Evolutionary conservation across 2,329 filamentous ascomycete species (phyloP).

Genomic region (Colletotrichum sp.): DNA sequence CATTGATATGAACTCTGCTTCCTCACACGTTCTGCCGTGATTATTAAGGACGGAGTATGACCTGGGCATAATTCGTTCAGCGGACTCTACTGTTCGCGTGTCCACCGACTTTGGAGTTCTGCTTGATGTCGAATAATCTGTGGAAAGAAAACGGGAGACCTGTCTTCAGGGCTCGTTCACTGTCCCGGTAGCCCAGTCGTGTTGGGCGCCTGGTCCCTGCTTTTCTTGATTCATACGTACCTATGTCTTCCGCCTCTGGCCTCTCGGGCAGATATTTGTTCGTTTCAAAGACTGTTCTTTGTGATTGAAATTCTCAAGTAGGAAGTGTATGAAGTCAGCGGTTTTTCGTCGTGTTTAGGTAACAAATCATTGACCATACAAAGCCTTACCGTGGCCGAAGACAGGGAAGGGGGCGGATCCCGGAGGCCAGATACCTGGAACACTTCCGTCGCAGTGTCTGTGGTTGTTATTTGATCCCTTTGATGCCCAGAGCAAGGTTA

Average conservation of each 20-base stretch:
- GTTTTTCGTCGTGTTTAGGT: neutral
- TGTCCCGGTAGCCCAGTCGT: accelerated
- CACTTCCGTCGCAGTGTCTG: no score
- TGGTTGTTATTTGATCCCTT: no score
- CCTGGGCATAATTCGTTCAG: neutral
- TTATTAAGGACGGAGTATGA: accelerated
- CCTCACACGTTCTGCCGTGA: neutral
- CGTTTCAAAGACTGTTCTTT: neutral
- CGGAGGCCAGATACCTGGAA: neutral
- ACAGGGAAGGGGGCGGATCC: neutral
- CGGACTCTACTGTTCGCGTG: neutral
- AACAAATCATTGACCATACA: neutral
- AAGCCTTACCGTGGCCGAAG: neutral
- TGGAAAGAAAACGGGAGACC: neutral
- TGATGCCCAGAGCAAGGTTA: no score
- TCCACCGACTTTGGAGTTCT: accelerated
- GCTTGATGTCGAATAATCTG: neutral
- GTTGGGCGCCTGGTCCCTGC: accelerated
- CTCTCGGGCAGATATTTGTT: neutral
- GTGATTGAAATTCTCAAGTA: neutral
- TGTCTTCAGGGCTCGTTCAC: neutral
- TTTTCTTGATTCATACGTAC: neutral
- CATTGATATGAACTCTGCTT: neutral
- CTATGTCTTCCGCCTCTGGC: neutral
- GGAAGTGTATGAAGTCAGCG: neutral